phyloP scores from a whole-genome alignment of 768 basidiomycete genomes.

The Naganishia vaughanmartiniae region DNA sequence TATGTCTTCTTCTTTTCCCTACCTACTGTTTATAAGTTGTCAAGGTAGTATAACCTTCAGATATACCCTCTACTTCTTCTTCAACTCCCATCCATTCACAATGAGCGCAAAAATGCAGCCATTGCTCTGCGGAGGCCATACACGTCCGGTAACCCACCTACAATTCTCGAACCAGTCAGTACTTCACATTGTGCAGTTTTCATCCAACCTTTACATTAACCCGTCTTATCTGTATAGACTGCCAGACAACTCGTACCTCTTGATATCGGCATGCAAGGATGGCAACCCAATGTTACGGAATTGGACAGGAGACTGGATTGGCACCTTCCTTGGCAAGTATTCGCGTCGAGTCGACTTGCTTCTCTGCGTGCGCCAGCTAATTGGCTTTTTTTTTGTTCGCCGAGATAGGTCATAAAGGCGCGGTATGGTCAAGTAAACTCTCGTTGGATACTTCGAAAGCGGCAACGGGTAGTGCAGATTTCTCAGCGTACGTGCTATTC shows the following conservation, averaged over 20 bases:
- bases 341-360: neutral
- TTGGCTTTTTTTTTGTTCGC: neutral
- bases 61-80: no score
- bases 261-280: slow-evolving; percentile 97
- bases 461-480: slow-evolving; percentile 91
- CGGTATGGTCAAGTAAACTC: slow-evolving; percentile 94
- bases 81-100: neutral
- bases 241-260: slow-evolving; percentile 76
- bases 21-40: no score
- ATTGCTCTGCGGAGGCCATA: slow-evolving; percentile 54
- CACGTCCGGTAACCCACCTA: slow-evolving; percentile 74
- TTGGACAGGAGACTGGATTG: slow-evolving; percentile 99
- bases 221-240: slow-evolving; percentile 59
- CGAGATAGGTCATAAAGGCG: slow-evolving; percentile 62
- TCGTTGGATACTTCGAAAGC: slow-evolving; percentile 79
- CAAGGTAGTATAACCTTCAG: no score
- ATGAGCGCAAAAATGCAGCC: slow-evolving; percentile 46
- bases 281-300: slow-evolving; percentile 95
- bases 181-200: neutral
- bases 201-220: neutral
- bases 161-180: slow-evolving; percentile 68
- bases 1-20: no score
- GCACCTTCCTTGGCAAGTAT: slow-evolving; percentile 57
- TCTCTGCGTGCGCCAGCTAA: neutral
- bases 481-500: slow-evolving; percentile 73